Base-by-base conservation (phyloP, 108 stramenopile genomes). In the Pseudonitzschia pungens region DNA sequence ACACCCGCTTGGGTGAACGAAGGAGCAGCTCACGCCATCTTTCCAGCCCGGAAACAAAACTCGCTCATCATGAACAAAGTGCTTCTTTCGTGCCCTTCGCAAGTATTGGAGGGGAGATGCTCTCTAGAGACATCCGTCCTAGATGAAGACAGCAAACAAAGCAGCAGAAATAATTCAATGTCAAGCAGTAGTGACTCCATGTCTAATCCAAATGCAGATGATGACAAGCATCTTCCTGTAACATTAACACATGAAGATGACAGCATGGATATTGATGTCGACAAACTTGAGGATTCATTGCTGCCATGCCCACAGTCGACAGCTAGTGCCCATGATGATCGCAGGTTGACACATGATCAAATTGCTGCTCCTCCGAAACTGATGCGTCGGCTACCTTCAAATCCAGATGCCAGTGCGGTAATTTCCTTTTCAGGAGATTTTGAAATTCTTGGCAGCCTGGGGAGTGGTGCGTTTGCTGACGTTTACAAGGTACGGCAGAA, bases 401-500 rank as follows among this genome's bases (percentile, higher is more conserved):
- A 57, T 10, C 45, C 41, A 52, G 68, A 51, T 21, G 28, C 41
- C 16, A 60, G 26, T 33, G 68, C 80, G 3, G 55, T 80, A 12
- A 66, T 88, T 22, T 86, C 87, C 57, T 85, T 92, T 63, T 65
- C 74, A 36, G 72, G 77, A 15, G 80, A 86, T 65, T 94, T 94
- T 73, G 81, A 86, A 24, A 88, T 87, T 70, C 64, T 90, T 27
- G 65, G 86, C 0, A 69, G 77, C 36, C 75, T 94, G 24, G 93
- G 93, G 20, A 87, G 85, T 59, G 93, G 93, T 24, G 78, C 90
- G 27, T 92, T 92, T 74, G 90, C 90, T 2, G 91, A 92, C 59
- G 93, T 92, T 1, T 91, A 86, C 83, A 92, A 92, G 74, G 93
- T 89, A n/a, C 74, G 85, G 41, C 90, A 81, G 8, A 86, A 80